Evolutionary conservation across 106 monocot genomes (phyloP).

Genomic region (Triglochin maritima): DNA sequence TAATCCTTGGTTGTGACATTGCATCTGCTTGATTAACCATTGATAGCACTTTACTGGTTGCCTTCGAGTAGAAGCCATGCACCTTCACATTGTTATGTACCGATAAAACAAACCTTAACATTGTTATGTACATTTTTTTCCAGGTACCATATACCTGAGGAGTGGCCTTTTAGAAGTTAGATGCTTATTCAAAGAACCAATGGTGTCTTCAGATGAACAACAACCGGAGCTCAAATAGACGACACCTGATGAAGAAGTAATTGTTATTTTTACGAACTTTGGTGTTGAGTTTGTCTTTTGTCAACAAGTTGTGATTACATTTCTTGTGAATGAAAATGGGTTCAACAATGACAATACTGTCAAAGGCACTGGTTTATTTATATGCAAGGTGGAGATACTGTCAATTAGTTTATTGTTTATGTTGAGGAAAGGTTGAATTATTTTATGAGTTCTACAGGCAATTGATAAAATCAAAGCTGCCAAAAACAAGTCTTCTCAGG

Average conservation of each 20-base stretch:
- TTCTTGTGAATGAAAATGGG: slow-evolving; percentile 85
- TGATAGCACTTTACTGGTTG: too few species aligned
- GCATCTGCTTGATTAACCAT: too few species aligned
- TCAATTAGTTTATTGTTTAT: too few species aligned
- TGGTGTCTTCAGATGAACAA: slow-evolving; percentile 19
- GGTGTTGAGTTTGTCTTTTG: background rate
- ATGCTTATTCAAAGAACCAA: slow-evolving; percentile 58
- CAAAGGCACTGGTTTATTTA: slow-evolving; percentile 41
- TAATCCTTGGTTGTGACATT: too few species aligned
- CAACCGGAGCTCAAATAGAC: slow-evolving; percentile 61
- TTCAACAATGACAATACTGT: slow-evolving; percentile 77
- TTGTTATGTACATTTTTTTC: slow-evolving; percentile 5
- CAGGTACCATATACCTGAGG: slow-evolving; percentile 81
- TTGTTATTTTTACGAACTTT: background rate
- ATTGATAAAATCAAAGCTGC: slow-evolving; percentile 91
- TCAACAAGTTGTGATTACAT: slow-evolving; percentile 20
- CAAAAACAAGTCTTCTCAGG: slow-evolving; percentile 76
- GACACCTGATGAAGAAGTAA: slow-evolving; percentile 83
- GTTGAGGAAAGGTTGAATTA: background rate
- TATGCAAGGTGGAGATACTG: background rate
- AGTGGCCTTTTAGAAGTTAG: slow-evolving; percentile 95
- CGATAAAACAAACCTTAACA: too few species aligned
- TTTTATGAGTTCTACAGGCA: slow-evolving; percentile 27
- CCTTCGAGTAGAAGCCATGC: too few species aligned
- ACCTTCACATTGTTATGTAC: too few species aligned